These are phyloP conservation scores for Beauveria sp. DNA, from an alignment of 2,329 filamentous ascomycete genomes.

Conservation along the genomic window DNA sequence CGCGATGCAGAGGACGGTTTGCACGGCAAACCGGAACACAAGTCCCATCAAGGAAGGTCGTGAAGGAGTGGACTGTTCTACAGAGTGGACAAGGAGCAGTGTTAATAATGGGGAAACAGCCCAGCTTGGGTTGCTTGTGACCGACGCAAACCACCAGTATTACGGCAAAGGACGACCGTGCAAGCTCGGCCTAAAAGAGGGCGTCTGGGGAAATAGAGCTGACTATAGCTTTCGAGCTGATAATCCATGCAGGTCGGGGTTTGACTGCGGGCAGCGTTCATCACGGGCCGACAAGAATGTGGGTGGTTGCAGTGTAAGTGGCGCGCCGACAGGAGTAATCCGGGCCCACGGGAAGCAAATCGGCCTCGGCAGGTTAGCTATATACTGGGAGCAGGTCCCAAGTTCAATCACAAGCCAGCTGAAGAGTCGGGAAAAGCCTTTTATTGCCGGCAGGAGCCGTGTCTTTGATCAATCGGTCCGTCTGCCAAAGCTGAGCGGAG, in stretches of 20 bases:
- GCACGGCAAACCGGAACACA: background rate
- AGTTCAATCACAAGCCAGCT: constrained; percentile 1
- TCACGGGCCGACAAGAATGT: constrained; percentile 3
- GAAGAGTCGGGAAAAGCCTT: background rate
- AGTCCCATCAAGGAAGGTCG: constrained; percentile 4
- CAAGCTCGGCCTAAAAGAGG: background rate
- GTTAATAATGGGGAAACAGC: background rate
- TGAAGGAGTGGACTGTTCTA: background rate
- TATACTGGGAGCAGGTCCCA: background rate
- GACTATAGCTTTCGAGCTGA: background rate
- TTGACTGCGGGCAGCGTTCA: background rate
- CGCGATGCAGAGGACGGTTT: background rate
- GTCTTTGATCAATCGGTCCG: constrained; percentile 1
- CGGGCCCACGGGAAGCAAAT: background rate
- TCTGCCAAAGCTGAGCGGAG: background rate
- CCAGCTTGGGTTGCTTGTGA: background rate
- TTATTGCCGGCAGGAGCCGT: background rate
- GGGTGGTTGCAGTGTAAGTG: background rate
- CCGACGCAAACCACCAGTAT: background rate
- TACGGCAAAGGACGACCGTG: background rate
- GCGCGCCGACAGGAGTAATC: background rate
- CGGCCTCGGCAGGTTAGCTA: background rate
- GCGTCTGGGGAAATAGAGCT: background rate
- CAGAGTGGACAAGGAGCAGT: background rate
- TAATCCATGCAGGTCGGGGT: background rate